A percentile compares a stretch with the other conserved stretches of the same genome.
phyloP scores from a whole-genome alignment of 2,329 filamentous ascomycete genomes.

The Aspergillus melleus region DNA sequence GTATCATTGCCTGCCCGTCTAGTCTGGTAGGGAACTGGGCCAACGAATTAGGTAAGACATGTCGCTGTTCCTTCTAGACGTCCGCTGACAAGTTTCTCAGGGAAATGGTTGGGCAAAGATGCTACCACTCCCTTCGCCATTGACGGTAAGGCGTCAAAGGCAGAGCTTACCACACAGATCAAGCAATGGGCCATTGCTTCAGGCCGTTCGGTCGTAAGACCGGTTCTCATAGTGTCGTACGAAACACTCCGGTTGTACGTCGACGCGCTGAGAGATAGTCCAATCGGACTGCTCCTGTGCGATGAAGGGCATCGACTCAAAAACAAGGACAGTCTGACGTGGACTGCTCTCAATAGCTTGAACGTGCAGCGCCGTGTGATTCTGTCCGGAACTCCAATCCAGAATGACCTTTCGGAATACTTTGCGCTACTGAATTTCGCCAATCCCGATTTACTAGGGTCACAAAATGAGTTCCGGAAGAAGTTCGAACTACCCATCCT shows the following conservation, averaged over 20 bases:
- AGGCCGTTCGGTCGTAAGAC: conserved; percentile 84
- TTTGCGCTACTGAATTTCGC: conserved; percentile 95
- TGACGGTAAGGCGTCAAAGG: conserved; percentile 93
- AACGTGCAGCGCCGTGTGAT: conserved; percentile 93
- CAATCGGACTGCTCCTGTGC: conserved; percentile 89
- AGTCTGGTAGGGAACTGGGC: conserved; percentile 98
- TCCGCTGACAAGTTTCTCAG: conserved; percentile 32
- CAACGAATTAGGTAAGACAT: conserved; percentile 68
- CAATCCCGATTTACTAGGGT: conserved; percentile 88
- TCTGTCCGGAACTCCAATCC: conserved; percentile 92
- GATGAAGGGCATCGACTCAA: conserved; percentile 97
- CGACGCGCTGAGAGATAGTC: conserved; percentile 82
- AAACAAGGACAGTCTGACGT: conserved; percentile 94
- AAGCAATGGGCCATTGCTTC: conserved; percentile 92
- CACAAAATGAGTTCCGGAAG: conserved; percentile 87
- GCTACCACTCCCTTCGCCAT: conserved; percentile 92
- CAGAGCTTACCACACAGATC: conserved; percentile 85
- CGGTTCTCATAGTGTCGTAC: conserved; percentile 96
- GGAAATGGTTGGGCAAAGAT: conserved; percentile 93
- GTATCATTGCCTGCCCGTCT: conserved; percentile 93
- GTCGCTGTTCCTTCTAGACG: background rate
- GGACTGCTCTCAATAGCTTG: conserved; percentile 82
- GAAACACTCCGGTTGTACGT: conserved; percentile 91
- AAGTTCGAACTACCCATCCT: conserved; percentile 91
- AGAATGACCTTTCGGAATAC: conserved; percentile 98